These are phyloP conservation scores for Musa acuminata DNA, from an alignment of 176 grass and related monocot genomes.

Conservation along the genomic window DNA sequence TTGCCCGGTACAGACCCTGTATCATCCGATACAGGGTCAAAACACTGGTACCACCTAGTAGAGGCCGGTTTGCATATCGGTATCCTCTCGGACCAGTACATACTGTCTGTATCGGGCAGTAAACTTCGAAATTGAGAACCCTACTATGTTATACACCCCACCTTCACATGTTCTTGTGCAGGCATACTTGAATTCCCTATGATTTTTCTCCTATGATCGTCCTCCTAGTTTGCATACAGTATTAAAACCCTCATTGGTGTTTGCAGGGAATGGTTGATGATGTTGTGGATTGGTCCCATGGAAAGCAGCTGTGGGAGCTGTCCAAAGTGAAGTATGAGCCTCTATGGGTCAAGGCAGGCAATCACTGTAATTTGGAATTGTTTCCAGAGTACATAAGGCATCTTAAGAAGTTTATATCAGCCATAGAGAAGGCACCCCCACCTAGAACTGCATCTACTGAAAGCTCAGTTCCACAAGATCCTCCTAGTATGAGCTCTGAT, in stretches of 20 bases:
- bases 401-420: slow-evolving; percentile 76
- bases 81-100: too few species aligned
- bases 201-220: too few species aligned
- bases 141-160: too few species aligned
- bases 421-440: slow-evolving; percentile 54
- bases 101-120: too few species aligned
- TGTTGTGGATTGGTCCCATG: slow-evolving; percentile 85
- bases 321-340: slow-evolving; percentile 96
- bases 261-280: slow-evolving; percentile 82
- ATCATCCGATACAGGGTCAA: too few species aligned
- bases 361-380: slow-evolving; percentile 89
- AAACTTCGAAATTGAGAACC: too few species aligned
- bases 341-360: slow-evolving; percentile 86
- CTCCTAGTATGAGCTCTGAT: slow-evolving; percentile 27
- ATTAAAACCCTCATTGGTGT: slow-evolving; percentile 10
- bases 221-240: too few species aligned
- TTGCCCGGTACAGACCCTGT: too few species aligned
- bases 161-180: too few species aligned
- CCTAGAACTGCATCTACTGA: slow-evolving; percentile 28
- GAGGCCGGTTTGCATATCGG: too few species aligned
- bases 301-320: slow-evolving; percentile 76
- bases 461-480: slow-evolving; percentile 29
- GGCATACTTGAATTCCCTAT: too few species aligned
- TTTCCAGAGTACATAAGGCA: slow-evolving; percentile 91
- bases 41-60: too few species aligned